Base-by-base conservation (phyloP, 371 early-diverging fungal genomes). In the Globomyces sp. region DNA sequence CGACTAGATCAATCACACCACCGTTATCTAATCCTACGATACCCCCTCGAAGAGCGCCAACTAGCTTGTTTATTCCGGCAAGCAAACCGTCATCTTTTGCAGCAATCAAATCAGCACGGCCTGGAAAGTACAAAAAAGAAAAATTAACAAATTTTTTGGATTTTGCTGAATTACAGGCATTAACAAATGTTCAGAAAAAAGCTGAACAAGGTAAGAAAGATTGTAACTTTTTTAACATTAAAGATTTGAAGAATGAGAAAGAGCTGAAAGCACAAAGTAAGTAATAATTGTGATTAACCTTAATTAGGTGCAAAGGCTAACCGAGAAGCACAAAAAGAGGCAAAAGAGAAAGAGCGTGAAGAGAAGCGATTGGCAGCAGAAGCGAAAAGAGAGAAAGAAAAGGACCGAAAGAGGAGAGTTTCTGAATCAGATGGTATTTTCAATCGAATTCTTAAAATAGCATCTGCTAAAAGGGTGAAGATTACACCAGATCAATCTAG, bases 191-290 rank as follows among this genome's bases (percentile, higher is more conserved):
- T 9, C 61, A 60, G 36, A 60, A 60, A 49, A 41, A 60, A 37
- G 61, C 61, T 1, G 43, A 60, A 36, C 43, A 60, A 37, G 11
- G 44, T 42, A 44, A 46, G 36, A 60, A 49, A 60, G 61, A 55
- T 6, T 39, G 40, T 8, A 60, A 49, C 10, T 13, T 60, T 5
- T 40, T 41, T 6, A 34, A 46, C 9, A 10, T 50, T 8, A 60
- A 60, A 48, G 41, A 49, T 36, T 36, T 42, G 41, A 46, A 43
- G 36, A 44, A 46, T 8, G 48, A 60, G 13, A 60, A 60, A n/a
- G 61, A 48, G 50, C 61, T 37, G 45, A 1, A 24, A 34, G 11
- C 49, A 34, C 49, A 34, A 49, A n/a, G 11, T 34, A 49, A n/a
- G 49, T 34, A n/a, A 49, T 11, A n/a, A 49, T 49, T 49, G 49